Conservation (phyloP, 148 eudicot genomes). For the Rhododendron griersonianum region DNA sequence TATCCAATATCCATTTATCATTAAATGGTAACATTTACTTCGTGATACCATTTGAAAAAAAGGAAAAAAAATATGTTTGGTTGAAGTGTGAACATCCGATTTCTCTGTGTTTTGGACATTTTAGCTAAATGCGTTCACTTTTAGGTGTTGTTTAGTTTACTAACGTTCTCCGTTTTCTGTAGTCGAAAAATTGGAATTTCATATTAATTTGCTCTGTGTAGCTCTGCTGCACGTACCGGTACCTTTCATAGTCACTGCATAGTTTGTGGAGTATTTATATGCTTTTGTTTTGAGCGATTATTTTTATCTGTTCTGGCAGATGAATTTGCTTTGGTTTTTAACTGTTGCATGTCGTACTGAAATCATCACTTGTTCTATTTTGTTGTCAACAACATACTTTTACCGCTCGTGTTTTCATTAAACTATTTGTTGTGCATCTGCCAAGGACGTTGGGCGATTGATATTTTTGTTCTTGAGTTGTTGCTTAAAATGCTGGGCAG, state of each 20-base stretch:
- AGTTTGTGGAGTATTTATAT: not conserved
- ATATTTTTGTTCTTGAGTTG: not conserved
- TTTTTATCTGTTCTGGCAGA: not conserved
- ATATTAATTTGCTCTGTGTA: not conserved
- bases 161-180: not conserved
- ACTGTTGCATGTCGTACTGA: not conserved
- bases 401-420: not conserved
- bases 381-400: not conserved
- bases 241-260: not conserved
- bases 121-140: not conserved
- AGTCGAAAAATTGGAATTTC: not conserved
- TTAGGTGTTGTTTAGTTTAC: not conserved
- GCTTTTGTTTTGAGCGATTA: not conserved
- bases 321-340: not conserved
- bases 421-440: not conserved
- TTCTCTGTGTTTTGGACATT: not conserved
- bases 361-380: too few species aligned
- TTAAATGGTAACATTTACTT: not conserved
- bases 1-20: not conserved
- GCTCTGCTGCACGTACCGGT: not conserved
- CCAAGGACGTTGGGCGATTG: not conserved
- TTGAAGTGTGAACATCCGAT: not conserved
- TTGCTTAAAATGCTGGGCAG: conserved; percentile 2
- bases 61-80: not conserved
- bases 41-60: not conserved